Evolutionary conservation across 768 basidiomycete species (phyloP), one percentile per base, ranked within the genome.

Genomic region (Boletus pseudo-olivaceus): DNA sequence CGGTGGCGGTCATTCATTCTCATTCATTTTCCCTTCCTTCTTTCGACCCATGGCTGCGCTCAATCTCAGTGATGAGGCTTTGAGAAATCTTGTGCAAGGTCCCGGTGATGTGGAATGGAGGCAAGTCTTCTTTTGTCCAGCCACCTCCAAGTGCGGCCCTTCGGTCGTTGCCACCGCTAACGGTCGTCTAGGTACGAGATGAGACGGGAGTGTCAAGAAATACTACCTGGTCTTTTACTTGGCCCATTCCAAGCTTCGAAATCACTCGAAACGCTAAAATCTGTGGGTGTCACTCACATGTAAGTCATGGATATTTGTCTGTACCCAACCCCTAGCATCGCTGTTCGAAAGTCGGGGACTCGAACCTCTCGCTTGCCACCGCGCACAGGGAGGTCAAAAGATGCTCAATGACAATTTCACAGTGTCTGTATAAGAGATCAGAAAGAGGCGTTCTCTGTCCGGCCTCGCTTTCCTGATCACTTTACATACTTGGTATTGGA

Each of bases 121-220:
- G 90, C 85, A 57, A 58, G 80, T 73, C 41, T 33, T 27, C 26
- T 20, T 2, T 34, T 34, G 19, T 42, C 45, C 7, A 20, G 34
- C 47, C 47, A 44, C 30, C 33, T 35, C 14, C 41, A 9, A 20
- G 15, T 42, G 14, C 41, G 8, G 29, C 11, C 33, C 17, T 4
- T 20, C 37, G 39, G 46, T 47, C 19, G 39, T 34, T 55, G 47
- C 50, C 59, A 44, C 15, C 10, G 49, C 63, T 61, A 33, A 59
- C 56, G 50, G 37, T 27, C 20, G 29, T 20, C 50, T 42, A 92
- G 89, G 64, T 97, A 97, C 65, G 93, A 96, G 72, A 95, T 97
- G 94, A 80, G 93, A 30, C 78, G 93, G n/a, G 88, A 95, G 64
- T 93, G 91, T 62, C 93, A 97, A 73, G 89, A 94, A 70, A 95